Evolutionary conservation across 768 basidiomycete species (phyloP).

Genomic region (Rhodotorula graminis): DNA sequence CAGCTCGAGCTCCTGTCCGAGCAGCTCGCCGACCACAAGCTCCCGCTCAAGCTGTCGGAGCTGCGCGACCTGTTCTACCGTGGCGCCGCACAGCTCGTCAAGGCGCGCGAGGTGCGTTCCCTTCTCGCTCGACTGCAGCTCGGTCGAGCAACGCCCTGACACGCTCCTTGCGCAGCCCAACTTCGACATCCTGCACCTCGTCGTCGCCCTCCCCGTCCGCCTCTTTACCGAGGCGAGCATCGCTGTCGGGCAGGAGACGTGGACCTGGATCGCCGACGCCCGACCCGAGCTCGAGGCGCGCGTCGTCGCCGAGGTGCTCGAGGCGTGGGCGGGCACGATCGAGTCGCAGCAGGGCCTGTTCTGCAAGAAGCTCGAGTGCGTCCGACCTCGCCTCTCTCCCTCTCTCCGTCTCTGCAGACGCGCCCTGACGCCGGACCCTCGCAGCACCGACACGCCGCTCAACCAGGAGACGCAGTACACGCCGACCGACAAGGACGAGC

Average conservation of each 20-base stretch:
- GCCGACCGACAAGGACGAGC: conserved; percentile 78
- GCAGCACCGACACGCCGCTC: conserved; percentile 83
- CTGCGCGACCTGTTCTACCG: conserved; percentile 79
- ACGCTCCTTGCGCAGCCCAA: conserved; percentile 58
- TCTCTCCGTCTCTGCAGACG: not conserved
- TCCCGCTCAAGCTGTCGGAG: conserved; percentile 70
- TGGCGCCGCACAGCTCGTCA: conserved; percentile 74
- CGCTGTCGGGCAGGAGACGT: conserved; percentile 81
- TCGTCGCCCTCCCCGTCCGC: conserved; percentile 82
- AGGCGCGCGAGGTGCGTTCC: conserved; percentile 56
- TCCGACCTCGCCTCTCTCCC: conserved; percentile 23
- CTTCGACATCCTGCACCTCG: conserved; percentile 73
- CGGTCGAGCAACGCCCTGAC: too few species aligned
- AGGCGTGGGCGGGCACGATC: conserved; percentile 82
- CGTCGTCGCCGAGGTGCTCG: conserved; percentile 75
- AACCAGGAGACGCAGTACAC: conserved; percentile 76
- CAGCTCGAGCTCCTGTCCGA: conserved; percentile 63
- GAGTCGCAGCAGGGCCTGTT: conserved; percentile 75
- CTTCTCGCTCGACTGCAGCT: not conserved
- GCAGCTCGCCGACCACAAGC: conserved; percentile 62
- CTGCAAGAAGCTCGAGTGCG: conserved; percentile 72
- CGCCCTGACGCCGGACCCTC: too few species aligned
- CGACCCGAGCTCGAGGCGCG: conserved; percentile 74
- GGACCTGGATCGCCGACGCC: conserved; percentile 93
- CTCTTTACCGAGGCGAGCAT: conserved; percentile 81